Evolutionary conservation across 129 eudicot species (phyloP).

Genomic region (Flaveria linearis): DNA sequence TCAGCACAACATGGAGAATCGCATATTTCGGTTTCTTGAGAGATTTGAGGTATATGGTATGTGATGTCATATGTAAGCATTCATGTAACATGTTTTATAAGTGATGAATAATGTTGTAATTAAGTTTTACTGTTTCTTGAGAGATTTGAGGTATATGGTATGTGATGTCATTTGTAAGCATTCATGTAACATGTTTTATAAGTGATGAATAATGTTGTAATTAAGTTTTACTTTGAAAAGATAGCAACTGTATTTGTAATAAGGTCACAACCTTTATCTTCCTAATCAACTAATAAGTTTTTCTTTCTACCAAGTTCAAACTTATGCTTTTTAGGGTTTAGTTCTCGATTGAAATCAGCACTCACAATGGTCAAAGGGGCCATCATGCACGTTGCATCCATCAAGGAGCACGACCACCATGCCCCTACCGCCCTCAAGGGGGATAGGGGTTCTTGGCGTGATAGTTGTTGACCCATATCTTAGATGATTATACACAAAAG

Average conservation of each 20-base stretch:
- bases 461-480: no score
- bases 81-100: neutral
- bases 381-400: no score
- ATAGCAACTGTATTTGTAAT: neutral
- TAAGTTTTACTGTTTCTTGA: neutral
- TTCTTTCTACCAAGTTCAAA: no score
- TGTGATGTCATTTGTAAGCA: constrained; percentile 4
- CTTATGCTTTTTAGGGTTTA: no score
- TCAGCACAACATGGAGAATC: constrained; percentile 21
- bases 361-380: no score
- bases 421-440: no score
- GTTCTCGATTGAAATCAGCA: no score
- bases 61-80: neutral
- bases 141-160: neutral
- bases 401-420: no score
- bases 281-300: neutral
- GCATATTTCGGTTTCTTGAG: constrained; percentile 12
- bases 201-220: neutral
- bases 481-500: no score
- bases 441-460: no score
- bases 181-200: neutral
- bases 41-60: neutral
- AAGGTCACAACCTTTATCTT: neutral
- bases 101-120: neutral
- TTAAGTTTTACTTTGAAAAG: neutral